Conservation (phyloP, 225 moss, liverwort and hornwort genomes). For the Takakia lepidozioides region DNA sequence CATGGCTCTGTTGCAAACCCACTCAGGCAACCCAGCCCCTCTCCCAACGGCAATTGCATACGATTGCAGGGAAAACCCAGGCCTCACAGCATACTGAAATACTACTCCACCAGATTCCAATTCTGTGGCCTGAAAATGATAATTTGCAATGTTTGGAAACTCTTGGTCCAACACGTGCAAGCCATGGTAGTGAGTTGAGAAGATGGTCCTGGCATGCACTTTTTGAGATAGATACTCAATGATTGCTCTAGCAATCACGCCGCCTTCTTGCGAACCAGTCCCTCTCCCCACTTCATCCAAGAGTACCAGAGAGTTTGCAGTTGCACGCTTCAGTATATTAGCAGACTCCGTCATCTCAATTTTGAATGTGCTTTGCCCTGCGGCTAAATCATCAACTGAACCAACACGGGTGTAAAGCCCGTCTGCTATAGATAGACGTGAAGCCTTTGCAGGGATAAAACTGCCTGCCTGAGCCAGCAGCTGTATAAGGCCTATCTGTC, state of each 20-base stretch:
- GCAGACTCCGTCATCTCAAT: constrained; percentile 68
- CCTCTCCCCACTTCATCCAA: constrained; percentile 70
- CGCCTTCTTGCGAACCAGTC: constrained; percentile 62
- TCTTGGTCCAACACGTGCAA: constrained; percentile 59
- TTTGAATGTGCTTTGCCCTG: constrained; percentile 68
- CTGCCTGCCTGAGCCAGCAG: constrained; percentile 58
- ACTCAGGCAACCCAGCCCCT: constrained; percentile 61
- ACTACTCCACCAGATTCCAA: constrained; percentile 46
- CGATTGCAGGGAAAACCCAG: constrained; percentile 52
- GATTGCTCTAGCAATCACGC: constrained; percentile 54
- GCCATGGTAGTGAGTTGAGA: constrained; percentile 65
- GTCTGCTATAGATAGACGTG: constrained; percentile 50
- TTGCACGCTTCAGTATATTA: constrained; percentile 52
- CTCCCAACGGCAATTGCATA: constrained; percentile 60
- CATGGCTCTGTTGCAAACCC: constrained; percentile 61
- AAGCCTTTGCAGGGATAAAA: constrained; percentile 50
- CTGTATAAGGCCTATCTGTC: constrained; percentile 66
- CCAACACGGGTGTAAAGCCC: constrained; percentile 63
- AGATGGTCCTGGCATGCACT: constrained; percentile 54
- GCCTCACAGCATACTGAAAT: constrained; percentile 59
- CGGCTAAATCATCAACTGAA: constrained; percentile 63
- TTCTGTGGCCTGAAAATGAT: constrained; percentile 55
- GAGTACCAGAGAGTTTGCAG: constrained; percentile 56
- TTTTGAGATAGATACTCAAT: constrained; percentile 65
- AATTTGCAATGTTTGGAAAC: constrained; percentile 49